Conservation (phyloP, 495 filamentous ascomycete species). For the Clavariopsis aquatica region DNA sequence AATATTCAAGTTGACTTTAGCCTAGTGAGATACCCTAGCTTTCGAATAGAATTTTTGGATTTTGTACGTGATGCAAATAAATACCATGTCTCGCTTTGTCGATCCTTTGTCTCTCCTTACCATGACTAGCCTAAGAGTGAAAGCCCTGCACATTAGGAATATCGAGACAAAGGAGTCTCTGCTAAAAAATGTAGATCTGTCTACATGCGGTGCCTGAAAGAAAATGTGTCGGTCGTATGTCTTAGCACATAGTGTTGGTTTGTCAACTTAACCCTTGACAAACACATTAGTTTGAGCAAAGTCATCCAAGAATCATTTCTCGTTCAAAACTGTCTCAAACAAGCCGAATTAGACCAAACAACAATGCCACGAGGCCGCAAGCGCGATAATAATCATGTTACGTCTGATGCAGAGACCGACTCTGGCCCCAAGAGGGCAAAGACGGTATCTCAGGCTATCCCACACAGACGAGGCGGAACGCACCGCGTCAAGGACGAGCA, state of each 20-base stretch:
- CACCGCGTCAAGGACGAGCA: constrained; percentile 23
- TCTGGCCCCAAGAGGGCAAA: not conserved
- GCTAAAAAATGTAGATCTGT: not conserved
- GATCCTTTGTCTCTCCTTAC: not conserved
- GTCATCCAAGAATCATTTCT: not conserved
- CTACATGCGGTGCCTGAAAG: constrained; percentile 8
- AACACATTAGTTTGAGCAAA: not conserved
- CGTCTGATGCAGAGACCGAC: not conserved
- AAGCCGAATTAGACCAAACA: not conserved
- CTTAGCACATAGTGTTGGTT: not conserved
- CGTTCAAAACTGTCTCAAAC: not conserved
- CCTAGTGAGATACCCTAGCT: constrained; percentile 34
- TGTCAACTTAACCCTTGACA: not conserved
- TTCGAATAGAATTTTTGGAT: not conserved
- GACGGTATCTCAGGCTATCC: constrained; percentile 6
- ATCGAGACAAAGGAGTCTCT: not conserved
- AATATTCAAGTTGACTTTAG: constrained; percentile 6
- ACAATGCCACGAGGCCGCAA: constrained; percentile 3
- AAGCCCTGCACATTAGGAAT: not conserved
- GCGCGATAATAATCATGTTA: not conserved
- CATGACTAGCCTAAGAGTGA: not conserved
- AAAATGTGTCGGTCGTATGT: not conserved
- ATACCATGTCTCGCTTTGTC: not conserved
- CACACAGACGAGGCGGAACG: constrained; percentile 27
- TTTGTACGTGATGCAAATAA: not conserved